Base-by-base conservation (phyloP, 1,139 yeast genomes). In the Candida sp. region DNA sequence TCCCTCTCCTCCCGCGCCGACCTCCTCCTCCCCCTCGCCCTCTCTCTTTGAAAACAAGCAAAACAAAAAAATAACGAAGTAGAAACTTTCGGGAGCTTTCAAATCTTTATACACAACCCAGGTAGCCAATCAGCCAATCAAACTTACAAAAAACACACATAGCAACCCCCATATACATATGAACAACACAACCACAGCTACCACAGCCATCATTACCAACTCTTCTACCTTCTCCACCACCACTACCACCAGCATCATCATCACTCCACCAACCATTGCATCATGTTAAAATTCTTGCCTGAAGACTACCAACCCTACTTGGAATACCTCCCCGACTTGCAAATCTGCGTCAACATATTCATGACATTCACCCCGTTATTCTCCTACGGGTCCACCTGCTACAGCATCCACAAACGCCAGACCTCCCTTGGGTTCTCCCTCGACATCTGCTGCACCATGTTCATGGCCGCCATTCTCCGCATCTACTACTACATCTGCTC, bases 401-500 rank as follows among this genome's bases (percentile, higher is more conserved):
- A 84, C 50, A 79, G 89, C 54, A 90, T 92, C 12, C 79, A 84
- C 59, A 73, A 78, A 47, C 80, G 82, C 42, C 75, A 84, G 63
- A 80, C 92, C 1, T 82, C 94, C 2, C 77, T 81, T 33, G 98
- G 98, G 30, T 91, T 91, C 64, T 86, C 96, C 6, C 76, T 91
- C 25, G 98, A 92, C 67, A 88, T 92, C 11, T 92, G 97, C 69
- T 94, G 93, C 12, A 90, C 96, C 8, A 91, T 92, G 97, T 68
- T 92, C 54, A 77, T 90, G 59, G 88, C 97, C 1, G 83, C 91
- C 45, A 82, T 86, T 4, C 70, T 91, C 42, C 77, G 96, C 55
- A 85, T 92, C 23, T 83, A 85, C 49, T 92, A 90, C 71, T 92
- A 88, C 70, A 69, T 86, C 55, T 85, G 91, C 48, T 81, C 86